Percentiles rank a stretch among this genome's conserved stretches.
Conservation (phyloP, 495 filamentous ascomycete species). For the Penicillium manginii region DNA sequence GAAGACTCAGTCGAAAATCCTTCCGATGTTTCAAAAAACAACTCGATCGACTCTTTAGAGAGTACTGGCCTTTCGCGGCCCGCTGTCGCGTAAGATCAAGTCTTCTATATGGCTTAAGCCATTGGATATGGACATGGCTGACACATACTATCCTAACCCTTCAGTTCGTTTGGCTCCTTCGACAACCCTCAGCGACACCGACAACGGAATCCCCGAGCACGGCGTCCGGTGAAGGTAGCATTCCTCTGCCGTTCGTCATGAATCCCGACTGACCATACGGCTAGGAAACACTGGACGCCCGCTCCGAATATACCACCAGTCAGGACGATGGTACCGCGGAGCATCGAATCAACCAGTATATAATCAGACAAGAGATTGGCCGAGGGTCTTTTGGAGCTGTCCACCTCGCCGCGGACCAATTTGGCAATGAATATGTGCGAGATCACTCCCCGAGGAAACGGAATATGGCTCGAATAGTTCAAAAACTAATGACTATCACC, state of each 20-base stretch:
- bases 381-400: constrained; percentile 94
- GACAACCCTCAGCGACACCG: constrained; percentile 79
- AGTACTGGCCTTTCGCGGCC: constrained; percentile 16
- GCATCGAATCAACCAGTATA: constrained; percentile 91
- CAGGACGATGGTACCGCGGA: constrained; percentile 78
- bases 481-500: background rate
- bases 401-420: constrained; percentile 88
- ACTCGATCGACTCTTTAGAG: constrained; percentile 19
- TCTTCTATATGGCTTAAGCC: background rate
- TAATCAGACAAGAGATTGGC: constrained; percentile 94
- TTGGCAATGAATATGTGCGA: constrained; percentile 89
- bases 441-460: constrained; percentile 4
- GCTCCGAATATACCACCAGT: constrained; percentile 82
- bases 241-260: constrained; percentile 14
- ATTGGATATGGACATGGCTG: constrained; percentile 4
- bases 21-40: constrained; percentile 9
- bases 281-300: constrained; percentile 90
- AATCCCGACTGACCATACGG: constrained; percentile 31
- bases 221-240: constrained; percentile 69
- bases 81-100: constrained; percentile 21
- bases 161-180: constrained; percentile 56
- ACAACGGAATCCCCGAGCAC: constrained; percentile 67
- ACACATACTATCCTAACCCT: background rate
- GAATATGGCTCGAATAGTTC: no score
- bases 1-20: constrained; percentile 17